These are phyloP conservation scores for Trypanosoma cruzi DNA, from an alignment of 208 protist species.

Conservation along the genomic window DNA sequence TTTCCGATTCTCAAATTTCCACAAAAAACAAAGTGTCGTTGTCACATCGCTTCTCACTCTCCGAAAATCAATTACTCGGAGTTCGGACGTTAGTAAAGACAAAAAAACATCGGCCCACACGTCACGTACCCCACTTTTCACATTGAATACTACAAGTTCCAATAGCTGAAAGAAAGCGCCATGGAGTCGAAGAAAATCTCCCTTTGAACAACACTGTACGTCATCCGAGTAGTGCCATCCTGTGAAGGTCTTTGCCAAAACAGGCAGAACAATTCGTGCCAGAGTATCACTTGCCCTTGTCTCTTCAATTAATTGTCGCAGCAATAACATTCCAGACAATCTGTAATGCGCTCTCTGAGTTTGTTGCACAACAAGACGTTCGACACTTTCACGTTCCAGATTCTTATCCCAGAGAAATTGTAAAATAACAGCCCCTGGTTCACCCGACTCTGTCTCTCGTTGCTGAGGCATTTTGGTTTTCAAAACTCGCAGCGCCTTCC, in stretches of 20 bases:
- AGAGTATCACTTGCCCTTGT: conserved; percentile 50
- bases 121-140: conserved; percentile 18
- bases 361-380: conserved; percentile 52
- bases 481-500: conserved; percentile 73
- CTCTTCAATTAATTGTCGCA: conserved; percentile 82
- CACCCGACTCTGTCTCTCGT: conserved; percentile 42
- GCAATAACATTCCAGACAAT: conserved; percentile 68
- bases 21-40: conserved; percentile 29
- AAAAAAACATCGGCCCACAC: conserved; percentile 62
- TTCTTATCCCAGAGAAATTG: conserved; percentile 73
- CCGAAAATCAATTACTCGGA: conserved; percentile 59
- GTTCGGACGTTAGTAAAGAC: conserved; percentile 60
- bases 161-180: conserved; percentile 82
- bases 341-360: conserved; percentile 70
- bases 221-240: conserved; percentile 86
- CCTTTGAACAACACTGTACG: conserved; percentile 83
- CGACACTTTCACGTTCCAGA: conserved; percentile 50
- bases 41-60: conserved; percentile 43
- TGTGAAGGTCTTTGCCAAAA: conserved; percentile 76
- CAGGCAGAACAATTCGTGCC: conserved; percentile 64
- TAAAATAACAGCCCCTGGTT: conserved; percentile 44
- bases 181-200: conserved; percentile 76
- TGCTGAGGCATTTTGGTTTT: conserved; percentile 75
- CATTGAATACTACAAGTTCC: conserved; percentile 42
- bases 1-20: conserved; percentile 34